A percentile compares a stretch with the other conserved stretches of the same genome.
phyloP scores from a whole-genome alignment of 306 rosid species.

The Cyclanthera cordifolia region DNA sequence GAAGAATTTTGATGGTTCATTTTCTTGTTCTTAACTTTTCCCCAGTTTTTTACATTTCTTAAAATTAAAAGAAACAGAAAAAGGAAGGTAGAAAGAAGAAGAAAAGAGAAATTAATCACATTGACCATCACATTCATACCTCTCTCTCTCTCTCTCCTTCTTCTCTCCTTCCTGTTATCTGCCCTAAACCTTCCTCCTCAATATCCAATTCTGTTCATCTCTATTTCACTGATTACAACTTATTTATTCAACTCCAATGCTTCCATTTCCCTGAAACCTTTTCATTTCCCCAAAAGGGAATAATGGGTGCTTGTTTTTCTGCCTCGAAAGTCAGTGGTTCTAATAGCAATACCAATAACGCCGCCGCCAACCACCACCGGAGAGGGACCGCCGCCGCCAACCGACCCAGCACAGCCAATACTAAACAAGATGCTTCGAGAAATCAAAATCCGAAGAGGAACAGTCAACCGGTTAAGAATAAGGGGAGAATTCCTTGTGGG shows the following conservation, averaged over 20 bases:
- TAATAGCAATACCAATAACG: conserved; percentile 16
- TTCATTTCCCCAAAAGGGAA: neutral
- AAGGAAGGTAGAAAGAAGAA: neutral
- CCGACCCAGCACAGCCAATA: neutral
- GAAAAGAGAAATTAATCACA: conserved; percentile 19
- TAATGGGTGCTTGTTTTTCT: conserved; percentile 55
- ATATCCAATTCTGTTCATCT: neutral
- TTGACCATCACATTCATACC: conserved; percentile 56
- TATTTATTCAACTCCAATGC: conserved; percentile 10
- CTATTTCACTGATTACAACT: neutral
- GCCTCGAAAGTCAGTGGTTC: conserved; percentile 46
- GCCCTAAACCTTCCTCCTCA: conserved; percentile 37
- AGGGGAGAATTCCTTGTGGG: conserved; percentile 59
- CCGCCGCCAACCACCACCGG: conserved; percentile 4
- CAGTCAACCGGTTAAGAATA: conserved; percentile 23
- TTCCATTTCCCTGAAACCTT: conserved; percentile 16
- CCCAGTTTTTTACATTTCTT: conserved; percentile 10
- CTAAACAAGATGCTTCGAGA: conserved; percentile 16
- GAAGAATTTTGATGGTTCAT: neutral
- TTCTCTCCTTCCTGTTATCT: conserved; percentile 62
- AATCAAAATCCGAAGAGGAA: conserved; percentile 22
- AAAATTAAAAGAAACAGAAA: neutral
- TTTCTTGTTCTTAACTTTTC: neutral
- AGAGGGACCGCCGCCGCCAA: neutral
- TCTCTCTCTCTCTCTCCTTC: conserved; percentile 48